Percentiles rank a stretch among this genome's conserved stretches.
Conservation (phyloP, 2,329 filamentous ascomycete species). For the Ceratocystis eucalypticola region DNA sequence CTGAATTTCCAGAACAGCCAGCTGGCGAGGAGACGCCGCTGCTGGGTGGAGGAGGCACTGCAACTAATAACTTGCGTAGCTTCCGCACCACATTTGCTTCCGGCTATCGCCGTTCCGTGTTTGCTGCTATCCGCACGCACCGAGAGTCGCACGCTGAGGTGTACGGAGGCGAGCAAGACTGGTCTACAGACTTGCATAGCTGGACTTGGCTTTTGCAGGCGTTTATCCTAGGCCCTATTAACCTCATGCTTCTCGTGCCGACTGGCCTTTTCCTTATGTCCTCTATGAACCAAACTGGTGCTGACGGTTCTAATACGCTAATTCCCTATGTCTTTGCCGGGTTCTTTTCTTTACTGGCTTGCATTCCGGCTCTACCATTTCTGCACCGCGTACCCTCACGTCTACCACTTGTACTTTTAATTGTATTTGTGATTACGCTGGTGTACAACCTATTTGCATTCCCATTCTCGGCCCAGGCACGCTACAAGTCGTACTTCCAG, state of each 20-base stretch:
- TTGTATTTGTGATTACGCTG: slow-evolving; percentile 60
- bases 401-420: slow-evolving; percentile 60
- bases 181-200: slow-evolving; percentile 64
- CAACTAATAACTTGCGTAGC: slow-evolving; percentile 15
- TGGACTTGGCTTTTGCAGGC: slow-evolving; percentile 88
- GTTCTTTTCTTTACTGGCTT: slow-evolving; percentile 52
- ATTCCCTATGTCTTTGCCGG: slow-evolving; percentile 59
- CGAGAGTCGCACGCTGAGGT: slow-evolving; percentile 26
- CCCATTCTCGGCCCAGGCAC: slow-evolving; percentile 67
- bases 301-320: slow-evolving; percentile 64
- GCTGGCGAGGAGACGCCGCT: slow-evolving; percentile 40
- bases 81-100: slow-evolving; percentile 41
- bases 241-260: slow-evolving; percentile 64
- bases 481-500: slow-evolving; percentile 77
- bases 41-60: slow-evolving; percentile 21
- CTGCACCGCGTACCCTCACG: slow-evolving; percentile 77
- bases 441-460: slow-evolving; percentile 80
- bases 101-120: slow-evolving; percentile 39
- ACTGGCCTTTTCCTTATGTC: slow-evolving; percentile 59
- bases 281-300: slow-evolving; percentile 64
- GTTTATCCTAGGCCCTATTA: slow-evolving; percentile 62
- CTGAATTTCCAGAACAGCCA: slow-evolving; percentile 13
- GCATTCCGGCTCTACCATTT: slow-evolving; percentile 69
- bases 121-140: slow-evolving; percentile 27
- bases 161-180: slow-evolving; percentile 65